These are phyloP conservation scores for Ramularia collo-cygni DNA, from an alignment of 2,329 filamentous ascomycete genomes.

Conservation along the genomic window DNA sequence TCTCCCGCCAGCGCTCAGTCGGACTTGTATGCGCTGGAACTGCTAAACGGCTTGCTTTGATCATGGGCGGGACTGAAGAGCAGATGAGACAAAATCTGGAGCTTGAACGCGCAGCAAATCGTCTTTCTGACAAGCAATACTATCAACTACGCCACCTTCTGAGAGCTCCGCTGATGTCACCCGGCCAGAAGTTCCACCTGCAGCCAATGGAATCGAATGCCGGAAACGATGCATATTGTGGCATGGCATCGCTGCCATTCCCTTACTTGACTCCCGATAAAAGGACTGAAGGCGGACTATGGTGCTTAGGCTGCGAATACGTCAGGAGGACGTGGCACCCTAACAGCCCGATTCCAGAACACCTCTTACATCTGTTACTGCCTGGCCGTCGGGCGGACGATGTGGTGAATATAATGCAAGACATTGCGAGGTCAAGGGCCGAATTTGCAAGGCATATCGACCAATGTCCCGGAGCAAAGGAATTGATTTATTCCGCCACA, in stretches of 20 bases:
- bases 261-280: background rate
- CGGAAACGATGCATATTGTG: slow-evolving; percentile 4
- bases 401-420: background rate
- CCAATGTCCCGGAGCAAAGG: background rate
- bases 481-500: background rate
- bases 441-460: background rate
- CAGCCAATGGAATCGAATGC: background rate
- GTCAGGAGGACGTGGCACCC: background rate
- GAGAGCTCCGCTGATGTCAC: background rate
- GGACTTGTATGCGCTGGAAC: background rate
- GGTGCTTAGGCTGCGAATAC: slow-evolving; percentile 2
- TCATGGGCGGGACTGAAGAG: background rate
- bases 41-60: slow-evolving; percentile 2
- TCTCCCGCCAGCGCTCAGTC: background rate
- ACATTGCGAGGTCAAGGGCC: background rate
- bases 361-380: background rate
- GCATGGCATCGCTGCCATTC: slow-evolving; percentile 6
- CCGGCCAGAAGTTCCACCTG: background rate
- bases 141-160: slow-evolving; percentile 1
- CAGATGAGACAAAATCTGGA: background rate
- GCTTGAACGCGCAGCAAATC: background rate
- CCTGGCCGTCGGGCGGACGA: background rate
- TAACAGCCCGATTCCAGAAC: background rate
- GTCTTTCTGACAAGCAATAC: background rate
- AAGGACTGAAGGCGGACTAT: background rate